Percentiles rank a stretch among this genome's conserved stretches.
Evolutionary conservation across 768 basidiomycete genomes (phyloP).

Genomic region (Trametes cubensis): DNA sequence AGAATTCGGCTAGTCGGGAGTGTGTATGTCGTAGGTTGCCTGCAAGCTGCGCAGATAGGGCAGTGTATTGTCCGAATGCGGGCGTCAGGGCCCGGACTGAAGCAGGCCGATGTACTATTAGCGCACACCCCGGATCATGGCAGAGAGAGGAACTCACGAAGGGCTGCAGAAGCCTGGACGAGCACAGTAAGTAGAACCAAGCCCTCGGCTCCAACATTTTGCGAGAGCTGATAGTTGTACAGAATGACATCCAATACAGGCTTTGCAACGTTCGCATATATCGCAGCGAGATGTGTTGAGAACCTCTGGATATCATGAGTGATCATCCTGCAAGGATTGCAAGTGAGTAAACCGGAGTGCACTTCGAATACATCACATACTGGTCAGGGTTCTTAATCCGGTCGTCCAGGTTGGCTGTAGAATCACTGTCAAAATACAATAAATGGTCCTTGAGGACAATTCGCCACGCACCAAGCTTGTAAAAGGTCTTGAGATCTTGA

Average conservation of each 20-base stretch:
- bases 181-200: conserved; percentile 79
- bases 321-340: conserved; percentile 67
- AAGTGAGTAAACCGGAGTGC: conserved; percentile 19
- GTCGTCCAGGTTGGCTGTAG: conserved; percentile 87
- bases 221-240: conserved; percentile 94
- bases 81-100: conserved; percentile 88
- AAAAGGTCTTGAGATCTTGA: conserved; percentile 82
- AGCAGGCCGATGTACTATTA: not conserved
- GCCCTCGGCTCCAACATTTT: conserved; percentile 94
- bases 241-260: conserved; percentile 90
- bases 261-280: conserved; percentile 94
- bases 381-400: conserved; percentile 96
- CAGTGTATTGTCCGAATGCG: conserved; percentile 88
- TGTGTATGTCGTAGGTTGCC: conserved; percentile 91
- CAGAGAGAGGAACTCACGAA: conserved; percentile 55
- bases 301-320: conserved; percentile 96
- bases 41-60: conserved; percentile 83
- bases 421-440: not conserved
- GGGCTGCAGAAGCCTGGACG: conserved; percentile 80
- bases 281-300: conserved; percentile 86
- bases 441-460: not conserved
- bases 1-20: conserved; percentile 85
- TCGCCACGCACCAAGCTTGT: conserved; percentile 73
- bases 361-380: conserved; percentile 42
- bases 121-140: not conserved